A percentile compares a stretch with the other conserved stretches of the same genome.
Conservation (phyloP, 2,329 filamentous ascomycete genomes). For the Hypoxylon sp. region DNA sequence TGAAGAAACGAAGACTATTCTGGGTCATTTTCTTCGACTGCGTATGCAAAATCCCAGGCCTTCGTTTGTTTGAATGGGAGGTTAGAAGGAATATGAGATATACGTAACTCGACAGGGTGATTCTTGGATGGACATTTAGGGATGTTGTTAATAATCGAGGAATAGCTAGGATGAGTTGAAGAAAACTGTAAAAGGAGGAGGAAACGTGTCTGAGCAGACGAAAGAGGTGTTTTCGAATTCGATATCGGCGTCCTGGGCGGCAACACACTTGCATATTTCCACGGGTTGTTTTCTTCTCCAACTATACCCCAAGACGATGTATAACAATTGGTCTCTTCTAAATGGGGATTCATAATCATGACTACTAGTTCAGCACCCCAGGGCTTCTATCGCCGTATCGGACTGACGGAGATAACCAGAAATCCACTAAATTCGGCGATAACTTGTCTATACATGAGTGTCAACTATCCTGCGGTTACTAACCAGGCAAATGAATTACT, state of each 20-base stretch:
- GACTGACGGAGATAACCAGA: conserved; percentile 1
- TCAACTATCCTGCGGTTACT: too few species aligned
- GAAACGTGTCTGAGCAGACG: not conserved
- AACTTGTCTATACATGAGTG: too few species aligned
- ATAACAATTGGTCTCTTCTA: not conserved
- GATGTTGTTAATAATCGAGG: not conserved
- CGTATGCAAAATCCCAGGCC: not conserved
- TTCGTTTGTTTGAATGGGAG: too few species aligned
- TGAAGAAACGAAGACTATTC: not conserved
- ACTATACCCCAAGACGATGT: not conserved
- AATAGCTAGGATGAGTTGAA: not conserved
- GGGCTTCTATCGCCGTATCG: not conserved
- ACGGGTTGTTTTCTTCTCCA: not conserved
- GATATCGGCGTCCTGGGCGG: not conserved
- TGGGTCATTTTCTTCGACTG: not conserved
- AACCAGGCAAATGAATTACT: not conserved
- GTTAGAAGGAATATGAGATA: not conserved
- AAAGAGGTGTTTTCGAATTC: too few species aligned
- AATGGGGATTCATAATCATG: not conserved
- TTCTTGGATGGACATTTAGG: not conserved
- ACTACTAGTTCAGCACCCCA: not conserved
- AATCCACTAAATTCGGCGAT: too few species aligned
- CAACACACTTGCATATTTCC: not conserved
- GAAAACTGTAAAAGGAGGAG: not conserved
- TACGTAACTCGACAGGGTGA: not conserved